These are phyloP conservation scores for Myxozyma udenii DNA, from an alignment of 805 yeast genomes.

Conservation along the genomic window DNA sequence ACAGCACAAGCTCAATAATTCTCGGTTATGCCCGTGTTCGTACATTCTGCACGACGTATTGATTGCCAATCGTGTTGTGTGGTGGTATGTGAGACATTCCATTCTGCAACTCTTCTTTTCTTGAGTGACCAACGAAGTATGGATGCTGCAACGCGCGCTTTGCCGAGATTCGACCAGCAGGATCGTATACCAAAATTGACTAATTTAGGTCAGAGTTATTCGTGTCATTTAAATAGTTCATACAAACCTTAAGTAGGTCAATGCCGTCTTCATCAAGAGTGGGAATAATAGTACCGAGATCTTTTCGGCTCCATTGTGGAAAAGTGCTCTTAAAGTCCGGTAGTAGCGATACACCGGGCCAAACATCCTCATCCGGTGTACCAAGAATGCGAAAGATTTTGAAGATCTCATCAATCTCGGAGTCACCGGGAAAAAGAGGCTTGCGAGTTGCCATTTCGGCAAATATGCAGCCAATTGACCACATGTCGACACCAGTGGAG, in stretches of 20 bases:
- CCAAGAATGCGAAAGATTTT: slow-evolving; percentile 89
- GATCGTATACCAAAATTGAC: slow-evolving; percentile 82
- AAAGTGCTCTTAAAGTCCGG: slow-evolving; percentile 93
- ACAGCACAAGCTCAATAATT: too few species aligned
- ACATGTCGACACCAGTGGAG: slow-evolving; percentile 97
- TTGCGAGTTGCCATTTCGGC: slow-evolving; percentile 97
- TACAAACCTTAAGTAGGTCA: slow-evolving; percentile 58
- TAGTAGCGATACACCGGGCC: slow-evolving; percentile 91
- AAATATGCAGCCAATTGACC: slow-evolving; percentile 97
- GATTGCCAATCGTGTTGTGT: slow-evolving; percentile 5
- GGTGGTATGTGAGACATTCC: slow-evolving; percentile 3
- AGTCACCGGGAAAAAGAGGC: slow-evolving; percentile 95
- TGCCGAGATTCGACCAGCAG: slow-evolving; percentile 89
- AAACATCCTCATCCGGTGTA: slow-evolving; percentile 84
- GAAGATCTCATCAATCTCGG: slow-evolving; percentile 95
- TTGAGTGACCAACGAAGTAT: slow-evolving; percentile 49
- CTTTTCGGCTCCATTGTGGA: slow-evolving; percentile 82
- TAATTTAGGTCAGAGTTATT: background rate
- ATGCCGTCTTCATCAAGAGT: slow-evolving; percentile 78
- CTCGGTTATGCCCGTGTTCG: slow-evolving; percentile 14
- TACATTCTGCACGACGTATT: slow-evolving; percentile 10
- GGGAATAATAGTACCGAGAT: slow-evolving; percentile 68
- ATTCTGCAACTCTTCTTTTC: slow-evolving; percentile 4
- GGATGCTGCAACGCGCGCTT: slow-evolving; percentile 89
- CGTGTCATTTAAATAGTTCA: background rate